Evolutionary conservation across 2,329 filamentous ascomycete genomes (phyloP).

Genomic region (Fusarium sp.): DNA sequence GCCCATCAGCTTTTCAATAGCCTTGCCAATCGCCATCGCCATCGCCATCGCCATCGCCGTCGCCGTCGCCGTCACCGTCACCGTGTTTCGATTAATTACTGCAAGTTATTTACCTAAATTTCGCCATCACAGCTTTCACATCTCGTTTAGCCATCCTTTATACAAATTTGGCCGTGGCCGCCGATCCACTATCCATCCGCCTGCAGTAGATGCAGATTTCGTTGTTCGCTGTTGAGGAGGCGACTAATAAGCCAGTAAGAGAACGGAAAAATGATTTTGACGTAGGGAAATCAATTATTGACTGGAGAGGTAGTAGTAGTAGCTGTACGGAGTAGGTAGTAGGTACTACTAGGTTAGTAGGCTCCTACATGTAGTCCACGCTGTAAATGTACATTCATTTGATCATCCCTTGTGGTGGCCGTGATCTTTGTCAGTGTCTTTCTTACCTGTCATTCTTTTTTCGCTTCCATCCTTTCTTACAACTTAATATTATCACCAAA

Average conservation of each 20-base stretch:
- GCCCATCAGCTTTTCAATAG: conserved; percentile 18
- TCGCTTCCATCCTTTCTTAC: conserved; percentile 7
- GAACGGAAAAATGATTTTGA: conserved; percentile 24
- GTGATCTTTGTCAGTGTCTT: conserved; percentile 1
- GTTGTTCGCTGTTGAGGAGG: conserved; percentile 16
- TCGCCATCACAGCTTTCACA: conserved; percentile 21
- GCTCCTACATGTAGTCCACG: not conserved
- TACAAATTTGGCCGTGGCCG: conserved; percentile 15
- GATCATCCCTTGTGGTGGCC: conserved; percentile 20
- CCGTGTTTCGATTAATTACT: conserved; percentile 20
- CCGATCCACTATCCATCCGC: conserved; percentile 34
- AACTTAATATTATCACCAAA: conserved; percentile 6
- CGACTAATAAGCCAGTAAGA: conserved; percentile 26
- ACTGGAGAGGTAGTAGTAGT: not conserved
- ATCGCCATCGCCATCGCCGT: conserved; percentile 25
- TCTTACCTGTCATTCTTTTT: not conserved
- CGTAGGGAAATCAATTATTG: not conserved
- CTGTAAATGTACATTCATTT: conserved; percentile 12
- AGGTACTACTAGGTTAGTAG: not conserved
- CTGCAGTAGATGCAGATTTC: conserved; percentile 24
- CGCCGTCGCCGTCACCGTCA: conserved; percentile 13
- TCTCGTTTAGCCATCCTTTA: conserved; percentile 11
- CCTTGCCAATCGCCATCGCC: too few relatives aligned
- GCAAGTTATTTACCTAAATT: conserved; percentile 2
- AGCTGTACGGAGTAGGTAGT: not conserved